Base-by-base conservation (phyloP, 495 filamentous ascomycete species). In the Articulospora tetracladia region DNA sequence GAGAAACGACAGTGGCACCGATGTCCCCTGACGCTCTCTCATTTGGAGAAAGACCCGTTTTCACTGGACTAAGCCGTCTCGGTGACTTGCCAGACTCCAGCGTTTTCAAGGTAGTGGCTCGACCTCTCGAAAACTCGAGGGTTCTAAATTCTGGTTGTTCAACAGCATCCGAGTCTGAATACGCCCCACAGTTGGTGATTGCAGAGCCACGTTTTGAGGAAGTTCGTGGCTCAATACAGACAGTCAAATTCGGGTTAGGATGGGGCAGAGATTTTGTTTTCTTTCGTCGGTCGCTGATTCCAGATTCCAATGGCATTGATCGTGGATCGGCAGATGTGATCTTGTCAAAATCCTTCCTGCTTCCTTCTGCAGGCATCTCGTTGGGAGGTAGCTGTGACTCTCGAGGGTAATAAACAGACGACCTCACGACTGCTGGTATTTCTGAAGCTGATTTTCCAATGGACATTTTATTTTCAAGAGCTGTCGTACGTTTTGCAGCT, bases 241-340 rank as follows among this genome's bases (percentile, higher is more conserved):
- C n/a, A 44, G 39, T 15, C 7, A 44, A 19, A 7, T 19, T 44
- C 3, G 8, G 39, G n/a, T n/a, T 19, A 3, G 8, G 8, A 8
- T 3, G 11, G 3, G 39, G 15, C 11, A 44, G 3, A 51, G 48
- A 51, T 22, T 4, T 6, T n/a, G 28, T 12, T 17, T 41, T 55
- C 28, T 39, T 23, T 39, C 17, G 19, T 30, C 15, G 53, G 22
- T n/a, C 27, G 19, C 28, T 32, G 20, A 62, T n/a, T 10, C 46
- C 23, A 10, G 24, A 32, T 28, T 63, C 55, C 1, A 39, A 26
- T 10, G 60, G 60, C 25, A 49, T 20, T 1, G 60, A 55, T 8
- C 55, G 55, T n/a, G 60, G 60, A 59, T 63, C 60, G 13, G 55
- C 60, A 15, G 44, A 4, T 36, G 13, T 54, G 19, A 51, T 47